These are phyloP conservation scores for Graphilbum fragrans DNA, from an alignment of 2,329 filamentous ascomycete genomes.

Conservation along the genomic window DNA sequence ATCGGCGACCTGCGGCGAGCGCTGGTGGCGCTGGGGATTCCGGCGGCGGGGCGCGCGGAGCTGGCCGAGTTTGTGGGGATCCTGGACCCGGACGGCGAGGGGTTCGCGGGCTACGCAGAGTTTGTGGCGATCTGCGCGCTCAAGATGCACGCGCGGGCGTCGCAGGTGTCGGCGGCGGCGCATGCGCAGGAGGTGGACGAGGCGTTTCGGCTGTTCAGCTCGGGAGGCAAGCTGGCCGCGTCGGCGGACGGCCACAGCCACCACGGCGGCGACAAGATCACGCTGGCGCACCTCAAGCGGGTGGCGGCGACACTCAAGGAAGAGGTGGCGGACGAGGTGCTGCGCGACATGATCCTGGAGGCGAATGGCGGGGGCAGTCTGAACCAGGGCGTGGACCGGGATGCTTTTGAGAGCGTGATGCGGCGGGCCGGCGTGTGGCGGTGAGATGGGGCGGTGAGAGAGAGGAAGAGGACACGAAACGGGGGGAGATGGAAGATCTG, in stretches of 20 bases:
- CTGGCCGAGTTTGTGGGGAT: conserved; percentile 65
- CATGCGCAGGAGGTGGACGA: conserved; percentile 60
- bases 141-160: conserved; percentile 56
- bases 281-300: conserved; percentile 61
- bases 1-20: conserved; percentile 58
- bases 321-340: conserved; percentile 57
- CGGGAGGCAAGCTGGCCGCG: conserved; percentile 19
- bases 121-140: conserved; percentile 85
- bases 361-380: conserved; percentile 73
- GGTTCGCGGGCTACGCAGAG: conserved; percentile 64
- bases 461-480: not conserved
- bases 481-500: too few species aligned
- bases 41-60: conserved; percentile 50
- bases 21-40: conserved; percentile 74
- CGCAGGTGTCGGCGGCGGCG: conserved; percentile 38
- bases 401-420: conserved; percentile 84
- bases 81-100: conserved; percentile 71
- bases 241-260: conserved; percentile 1
- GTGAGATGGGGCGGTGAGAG: conserved; percentile 24
- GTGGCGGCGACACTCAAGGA: conserved; percentile 76
- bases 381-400: conserved; percentile 56
- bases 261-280: conserved; percentile 47
- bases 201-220: conserved; percentile 72
- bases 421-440: conserved; percentile 70
- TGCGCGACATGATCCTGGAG: conserved; percentile 91